These are phyloP conservation scores for Russula lepida DNA, from an alignment of 768 basidiomycete genomes.

Conservation along the genomic window DNA sequence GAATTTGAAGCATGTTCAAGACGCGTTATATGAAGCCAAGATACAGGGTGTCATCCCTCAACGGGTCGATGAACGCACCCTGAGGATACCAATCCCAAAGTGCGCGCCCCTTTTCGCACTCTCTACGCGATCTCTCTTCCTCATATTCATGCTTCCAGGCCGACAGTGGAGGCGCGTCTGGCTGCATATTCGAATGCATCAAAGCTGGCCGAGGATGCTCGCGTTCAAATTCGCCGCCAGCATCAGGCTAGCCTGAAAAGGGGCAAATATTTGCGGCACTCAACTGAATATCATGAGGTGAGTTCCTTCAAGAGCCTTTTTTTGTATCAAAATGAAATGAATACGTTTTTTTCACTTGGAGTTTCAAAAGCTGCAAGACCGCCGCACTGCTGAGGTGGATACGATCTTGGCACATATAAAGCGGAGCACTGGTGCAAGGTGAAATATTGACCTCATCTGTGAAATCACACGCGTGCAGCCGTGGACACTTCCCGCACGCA, in stretches of 20 bases:
- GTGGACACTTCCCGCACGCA: background rate
- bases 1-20: conserved; percentile 69
- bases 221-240: conserved; percentile 66
- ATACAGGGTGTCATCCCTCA: conserved; percentile 68
- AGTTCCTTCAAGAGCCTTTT: conserved; percentile 19
- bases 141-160: conserved; percentile 34
- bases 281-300: conserved; percentile 64
- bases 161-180: conserved; percentile 64
- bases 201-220: conserved; percentile 65
- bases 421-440: conserved; percentile 38
- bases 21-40: conserved; percentile 67
- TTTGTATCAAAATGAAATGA: background rate
- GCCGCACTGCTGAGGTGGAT: conserved; percentile 56
- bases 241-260: conserved; percentile 59
- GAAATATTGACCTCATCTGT: background rate
- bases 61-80: conserved; percentile 56
- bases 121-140: background rate
- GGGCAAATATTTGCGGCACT: conserved; percentile 60
- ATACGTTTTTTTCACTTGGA: conserved; percentile 23
- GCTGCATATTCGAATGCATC: conserved; percentile 47
- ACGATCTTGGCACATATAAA: conserved; percentile 54
- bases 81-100: conserved; percentile 79
- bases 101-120: conserved; percentile 24
- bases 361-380: conserved; percentile 71
- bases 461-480: background rate